Evolutionary conservation across 495 filamentous ascomycete genomes (phyloP), one percentile per base, ranked within the genome.

Genomic region (Neurospora intermedia): DNA sequence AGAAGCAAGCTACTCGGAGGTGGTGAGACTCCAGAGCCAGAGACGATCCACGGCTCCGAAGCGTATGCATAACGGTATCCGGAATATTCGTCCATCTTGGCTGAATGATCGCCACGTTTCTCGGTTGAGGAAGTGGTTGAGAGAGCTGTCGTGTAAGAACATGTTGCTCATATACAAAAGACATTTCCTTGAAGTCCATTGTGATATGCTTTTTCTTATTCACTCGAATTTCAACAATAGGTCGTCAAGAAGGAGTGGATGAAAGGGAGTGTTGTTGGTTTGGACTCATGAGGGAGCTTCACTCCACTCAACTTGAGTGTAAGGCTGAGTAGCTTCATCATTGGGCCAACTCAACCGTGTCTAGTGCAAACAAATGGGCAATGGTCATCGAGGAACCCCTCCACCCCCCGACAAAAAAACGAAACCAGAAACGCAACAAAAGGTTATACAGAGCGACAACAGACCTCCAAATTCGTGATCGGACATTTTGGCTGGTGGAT

Each of bases 391-490:
- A 75, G 74, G 10, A 46, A 27, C 10, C 2, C 39, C 39, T 5
- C 20, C 6, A 38, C 35, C 35, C 35, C 35, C 23, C 40, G 10
- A 6, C 15, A 54, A 75, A 81, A 59, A 8, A 73, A 72, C 77
- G 35, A 38, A 38, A 38, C 5, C 4, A 38, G 35, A 38, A 38
- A 38, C 4, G 40, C 42, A 73, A 73, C 42, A 38, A 74, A 70
- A 6, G 35, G 35, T 74, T 74, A 54, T 39, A 48, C 11, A 42
- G 41, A 23, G 38, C 41, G 20, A 4, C 4, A 7, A 87, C 90
- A 81, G 82, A 93, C 92, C 88, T 78, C 86, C 89, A 77, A 96
- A 94, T 79, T 97, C 94, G 76, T 94, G 90, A 80, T 97, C 94
- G 71, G 94, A 97, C 94, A 97, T 97, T 75, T 20, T 85, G 82